phyloP scores from a whole-genome alignment of 2,329 filamentous ascomycete genomes.

The Xylariomycetidae sp. region DNA sequence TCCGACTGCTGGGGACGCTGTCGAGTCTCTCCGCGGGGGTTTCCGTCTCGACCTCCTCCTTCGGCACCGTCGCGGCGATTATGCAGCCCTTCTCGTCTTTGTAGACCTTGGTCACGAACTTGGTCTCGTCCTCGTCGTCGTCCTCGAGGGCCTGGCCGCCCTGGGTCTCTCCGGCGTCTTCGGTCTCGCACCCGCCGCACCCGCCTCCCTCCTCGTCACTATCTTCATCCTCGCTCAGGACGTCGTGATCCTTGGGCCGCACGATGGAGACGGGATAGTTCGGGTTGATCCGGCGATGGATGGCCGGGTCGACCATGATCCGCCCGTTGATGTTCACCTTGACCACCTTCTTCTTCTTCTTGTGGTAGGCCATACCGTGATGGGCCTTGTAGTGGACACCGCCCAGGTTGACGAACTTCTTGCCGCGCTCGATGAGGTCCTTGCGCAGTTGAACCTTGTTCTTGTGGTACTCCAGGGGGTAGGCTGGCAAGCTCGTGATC shows the following conservation, averaged over 20 bases:
- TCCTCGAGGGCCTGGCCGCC: conserved; percentile 31
- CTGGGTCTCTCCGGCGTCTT: conserved; percentile 26
- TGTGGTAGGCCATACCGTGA: conserved; percentile 80
- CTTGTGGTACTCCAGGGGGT: conserved; percentile 76
- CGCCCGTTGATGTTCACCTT: conserved; percentile 84
- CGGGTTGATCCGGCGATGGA: conserved; percentile 78
- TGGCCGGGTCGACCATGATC: conserved; percentile 81
- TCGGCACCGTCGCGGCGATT: conserved; percentile 28
- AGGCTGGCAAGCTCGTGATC: conserved; percentile 73
- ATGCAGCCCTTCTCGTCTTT: conserved; percentile 38
- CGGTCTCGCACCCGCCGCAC: conserved; percentile 33
- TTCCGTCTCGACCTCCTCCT: conserved; percentile 30
- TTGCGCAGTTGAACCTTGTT: conserved; percentile 60
- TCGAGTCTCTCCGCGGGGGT: conserved; percentile 50
- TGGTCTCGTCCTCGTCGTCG: conserved; percentile 35
- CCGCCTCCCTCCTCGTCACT: conserved; percentile 39
- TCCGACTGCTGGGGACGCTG: conserved; percentile 37
- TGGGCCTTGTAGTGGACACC: conserved; percentile 81
- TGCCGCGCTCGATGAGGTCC: conserved; percentile 73
- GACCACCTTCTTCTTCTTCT: conserved; percentile 68
- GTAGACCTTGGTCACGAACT: conserved; percentile 49
- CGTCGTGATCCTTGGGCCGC: conserved; percentile 64
- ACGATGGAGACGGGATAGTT: conserved; percentile 78
- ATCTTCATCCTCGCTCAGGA: conserved; percentile 46
- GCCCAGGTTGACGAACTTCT: conserved; percentile 75